Base-by-base conservation (phyloP, 768 basidiomycete species). In the Agaricus blazei region DNA sequence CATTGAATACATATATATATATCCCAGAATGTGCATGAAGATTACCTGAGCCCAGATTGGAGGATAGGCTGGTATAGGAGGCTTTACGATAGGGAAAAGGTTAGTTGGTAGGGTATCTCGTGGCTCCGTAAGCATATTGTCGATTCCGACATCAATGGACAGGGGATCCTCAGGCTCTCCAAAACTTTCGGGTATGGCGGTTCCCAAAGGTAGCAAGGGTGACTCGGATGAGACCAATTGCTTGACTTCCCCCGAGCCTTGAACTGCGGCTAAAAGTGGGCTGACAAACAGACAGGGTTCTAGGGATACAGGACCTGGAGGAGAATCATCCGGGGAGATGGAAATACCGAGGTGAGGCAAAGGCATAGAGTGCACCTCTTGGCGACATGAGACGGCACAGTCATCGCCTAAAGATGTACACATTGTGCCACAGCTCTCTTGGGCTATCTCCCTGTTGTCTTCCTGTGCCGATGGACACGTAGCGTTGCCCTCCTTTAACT, bases 1-100 rank as follows among this genome's bases (percentile, higher is more conserved):
- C 29, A 24, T 37, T 59, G 9, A 62, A 28, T 58, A 24, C 15
- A 41, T 48, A 24, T 45, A 40, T 23, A 38, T 49, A 8, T 19
- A 19, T 19, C 19, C 42, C 8, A 26, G 9, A 26, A 31, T 26
- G 27, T 41, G 29, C 31, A 29, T 52, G 15, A 27, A 44, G 48
- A 63, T 61, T 61, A 76, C 77, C 62, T 74, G 61, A 6, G 75
- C 71, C 77, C 77, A 79, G 19, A 77, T 70, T 3, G 73, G 77
- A 15, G 77, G 77, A 52, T 62, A 63, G 0, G 19, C 28, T 7
- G 56, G 60, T n/a, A 73, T 57, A 1, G 68, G 64, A 7, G 62
- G 48, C 23, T 50, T 49, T 1, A 23, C 26, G 12, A 15, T 12
- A 15, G 34, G 31, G 14, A 24, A 26, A 5, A 8, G 19, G 23